Conservation (phyloP, 2,329 filamentous ascomycete species). For the Drechslera avenae region DNA sequence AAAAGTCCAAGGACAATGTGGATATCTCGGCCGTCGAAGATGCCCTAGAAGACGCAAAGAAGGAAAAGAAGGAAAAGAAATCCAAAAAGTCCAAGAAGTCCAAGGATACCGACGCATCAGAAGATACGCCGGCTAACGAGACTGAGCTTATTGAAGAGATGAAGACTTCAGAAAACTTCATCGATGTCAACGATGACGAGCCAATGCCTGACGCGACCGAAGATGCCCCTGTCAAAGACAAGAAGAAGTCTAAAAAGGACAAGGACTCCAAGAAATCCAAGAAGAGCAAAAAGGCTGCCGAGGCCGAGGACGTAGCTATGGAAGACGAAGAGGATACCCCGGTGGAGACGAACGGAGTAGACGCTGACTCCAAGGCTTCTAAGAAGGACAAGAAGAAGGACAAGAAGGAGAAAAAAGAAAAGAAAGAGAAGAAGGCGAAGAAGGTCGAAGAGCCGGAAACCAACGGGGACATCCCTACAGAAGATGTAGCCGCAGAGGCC, state of each 20-base stretch:
- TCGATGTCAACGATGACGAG: slow-evolving; percentile 22
- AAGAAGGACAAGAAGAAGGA: slow-evolving; percentile 32
- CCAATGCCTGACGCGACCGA: slow-evolving; percentile 27
- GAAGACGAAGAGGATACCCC: slow-evolving; percentile 18
- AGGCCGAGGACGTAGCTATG: slow-evolving; percentile 14
- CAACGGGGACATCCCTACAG: slow-evolving; percentile 14
- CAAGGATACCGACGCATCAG: slow-evolving; percentile 17
- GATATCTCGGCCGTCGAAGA: slow-evolving; percentile 11
- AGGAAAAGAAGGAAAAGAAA: slow-evolving; percentile 27
- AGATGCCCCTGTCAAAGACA: slow-evolving; percentile 21
- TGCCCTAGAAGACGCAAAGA: slow-evolving; percentile 15
- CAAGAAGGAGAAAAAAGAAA: slow-evolving; percentile 37
- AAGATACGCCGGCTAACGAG: slow-evolving; percentile 15
- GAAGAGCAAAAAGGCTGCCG: slow-evolving; percentile 14
- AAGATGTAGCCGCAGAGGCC: slow-evolving; percentile 23
- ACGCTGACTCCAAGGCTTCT: slow-evolving; percentile 23
- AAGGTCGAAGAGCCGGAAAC: slow-evolving; percentile 24
- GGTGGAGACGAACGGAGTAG: slow-evolving; percentile 17
- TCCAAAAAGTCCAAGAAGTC: slow-evolving; percentile 33
- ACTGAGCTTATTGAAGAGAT: slow-evolving; percentile 20
- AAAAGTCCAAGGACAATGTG: slow-evolving; percentile 25
- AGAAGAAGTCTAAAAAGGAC: slow-evolving; percentile 32
- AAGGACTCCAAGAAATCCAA: slow-evolving; percentile 33
- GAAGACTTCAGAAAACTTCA: slow-evolving; percentile 23
- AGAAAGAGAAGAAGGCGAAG: slow-evolving; percentile 38